Percentiles rank a stretch among this genome's conserved stretches.
phyloP scores from a whole-genome alignment of 2,329 filamentous ascomycete species.

The Colletotrichum sp. region DNA sequence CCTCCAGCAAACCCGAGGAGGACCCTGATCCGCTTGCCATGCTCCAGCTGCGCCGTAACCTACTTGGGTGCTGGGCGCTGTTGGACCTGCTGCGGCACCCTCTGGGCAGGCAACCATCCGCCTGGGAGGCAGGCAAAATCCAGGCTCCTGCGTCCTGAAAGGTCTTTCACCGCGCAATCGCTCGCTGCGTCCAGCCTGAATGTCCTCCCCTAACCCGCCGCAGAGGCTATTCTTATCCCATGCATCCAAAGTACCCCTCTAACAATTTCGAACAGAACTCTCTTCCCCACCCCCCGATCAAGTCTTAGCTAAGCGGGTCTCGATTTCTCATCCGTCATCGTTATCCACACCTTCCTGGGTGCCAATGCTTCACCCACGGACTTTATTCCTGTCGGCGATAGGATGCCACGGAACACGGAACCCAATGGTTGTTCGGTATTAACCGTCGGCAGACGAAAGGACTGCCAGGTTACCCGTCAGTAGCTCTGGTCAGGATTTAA shows the following conservation, averaged over 20 bases:
- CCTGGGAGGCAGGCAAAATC: background rate
- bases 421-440: background rate
- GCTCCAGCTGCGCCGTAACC: background rate
- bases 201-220: background rate
- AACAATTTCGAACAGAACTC: constrained; percentile 5
- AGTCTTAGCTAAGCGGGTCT: constrained; percentile 9
- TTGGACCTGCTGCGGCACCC: background rate
- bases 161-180: background rate
- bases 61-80: background rate
- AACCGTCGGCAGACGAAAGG: background rate
- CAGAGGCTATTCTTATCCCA: background rate
- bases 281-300: background rate
- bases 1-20: background rate
- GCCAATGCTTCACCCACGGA: background rate
- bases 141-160: background rate
- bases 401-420: background rate
- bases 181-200: background rate
- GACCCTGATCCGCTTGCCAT: constrained; percentile 7
- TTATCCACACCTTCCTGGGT: background rate
- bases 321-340: constrained; percentile 15
- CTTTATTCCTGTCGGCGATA: background rate
- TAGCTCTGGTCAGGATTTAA: background rate
- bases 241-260: background rate
- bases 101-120: background rate
- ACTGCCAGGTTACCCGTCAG: background rate